phyloP scores from a whole-genome alignment of 352 stramenopile species.

The Phytophthora fragariaefolia region DNA sequence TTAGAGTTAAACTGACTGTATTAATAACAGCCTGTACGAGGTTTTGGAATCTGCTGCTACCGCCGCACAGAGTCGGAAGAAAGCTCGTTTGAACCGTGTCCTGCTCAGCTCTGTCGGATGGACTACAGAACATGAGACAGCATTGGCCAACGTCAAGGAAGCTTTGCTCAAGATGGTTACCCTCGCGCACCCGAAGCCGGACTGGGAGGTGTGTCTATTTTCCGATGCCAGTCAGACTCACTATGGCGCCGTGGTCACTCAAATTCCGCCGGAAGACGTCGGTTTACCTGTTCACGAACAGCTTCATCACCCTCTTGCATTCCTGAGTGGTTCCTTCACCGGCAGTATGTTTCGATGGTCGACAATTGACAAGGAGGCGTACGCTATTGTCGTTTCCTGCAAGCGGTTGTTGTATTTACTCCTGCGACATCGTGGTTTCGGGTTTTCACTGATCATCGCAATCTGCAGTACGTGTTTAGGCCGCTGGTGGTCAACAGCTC shows the following conservation, averaged over 20 bases:
- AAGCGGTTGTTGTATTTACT: conserved; percentile 28
- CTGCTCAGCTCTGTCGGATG: conserved; percentile 17
- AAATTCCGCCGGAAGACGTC: conserved; percentile 1
- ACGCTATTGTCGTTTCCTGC: conserved; percentile 12
- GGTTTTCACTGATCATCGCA: conserved; percentile 31
- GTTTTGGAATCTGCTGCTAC: conserved; percentile 6
- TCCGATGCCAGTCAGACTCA: conserved; percentile 1
- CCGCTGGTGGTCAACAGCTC: too few species aligned
- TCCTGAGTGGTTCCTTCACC: conserved; percentile 17
- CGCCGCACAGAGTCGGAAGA: conserved; percentile 3
- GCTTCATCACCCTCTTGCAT: conserved; percentile 5
- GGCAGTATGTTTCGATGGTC: conserved; percentile 10
- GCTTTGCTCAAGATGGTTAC: background rate
- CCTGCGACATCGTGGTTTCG: conserved; percentile 12
- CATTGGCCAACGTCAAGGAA: background rate
- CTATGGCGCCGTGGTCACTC: conserved; percentile 4
- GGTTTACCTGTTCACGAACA: conserved; percentile 10
- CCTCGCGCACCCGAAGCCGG: conserved; percentile 6
- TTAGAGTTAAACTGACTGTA: too few species aligned
- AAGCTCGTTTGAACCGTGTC: background rate
- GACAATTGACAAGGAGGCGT: conserved; percentile 36
- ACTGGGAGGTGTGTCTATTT: background rate
- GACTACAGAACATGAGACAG: too few species aligned
- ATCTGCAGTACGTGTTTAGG: conserved; percentile 26
- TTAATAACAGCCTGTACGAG: background rate